Base-by-base conservation (phyloP, 129 eudicot genomes). In the Lactuca saligna region DNA sequence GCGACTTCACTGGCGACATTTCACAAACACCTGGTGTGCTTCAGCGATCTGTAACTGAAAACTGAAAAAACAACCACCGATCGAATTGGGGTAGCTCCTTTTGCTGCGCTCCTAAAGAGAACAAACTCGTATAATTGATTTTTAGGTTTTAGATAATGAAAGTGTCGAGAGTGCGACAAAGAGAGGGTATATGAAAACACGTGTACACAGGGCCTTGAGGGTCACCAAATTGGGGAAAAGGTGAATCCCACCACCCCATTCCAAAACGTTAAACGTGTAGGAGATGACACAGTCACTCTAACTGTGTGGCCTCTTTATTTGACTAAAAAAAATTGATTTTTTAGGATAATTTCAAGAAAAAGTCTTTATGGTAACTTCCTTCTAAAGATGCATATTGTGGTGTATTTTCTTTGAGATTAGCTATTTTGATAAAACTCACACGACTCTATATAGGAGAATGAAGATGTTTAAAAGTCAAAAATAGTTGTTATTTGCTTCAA, bases 1-100 rank as follows among this genome's bases (percentile, higher is more conserved):
- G 78, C 72, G 80, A 59, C 32, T 65, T 71, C 55, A 64, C 63
- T 8, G 65, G 77, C 39, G 88, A 79, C 88, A 83, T 85, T 71
- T 69, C 57, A 58, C 74, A 70, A 69, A 75, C 55, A 50, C 66
- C 68, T 57, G 57, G 57, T 35, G 57, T 73, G 42, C 58, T 42
- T 66, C 46, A 46, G 48, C 61, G 73, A 78, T 62, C 48, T 57
- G 70, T 49, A 55, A 59, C 57, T 50, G 70, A 13, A 69, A 63
- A 17, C 62, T 31, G 37, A 61, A 42, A 2, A 35, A 51, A 16
- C 55, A 49, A 71, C 69, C 55, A 37, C 37, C 38, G 68, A 58
- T 46, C 9, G 37, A 55, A 34, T 35, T 63, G 65, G 15, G 9
- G 57, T 11, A 71, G 68, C 48, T 50, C 9, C 14, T 25, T 38